A percentile compares a stretch with the other conserved stretches of the same genome.
phyloP scores from a whole-genome alignment of 2,329 filamentous ascomycete genomes.

The Colletotrichum sp. region DNA sequence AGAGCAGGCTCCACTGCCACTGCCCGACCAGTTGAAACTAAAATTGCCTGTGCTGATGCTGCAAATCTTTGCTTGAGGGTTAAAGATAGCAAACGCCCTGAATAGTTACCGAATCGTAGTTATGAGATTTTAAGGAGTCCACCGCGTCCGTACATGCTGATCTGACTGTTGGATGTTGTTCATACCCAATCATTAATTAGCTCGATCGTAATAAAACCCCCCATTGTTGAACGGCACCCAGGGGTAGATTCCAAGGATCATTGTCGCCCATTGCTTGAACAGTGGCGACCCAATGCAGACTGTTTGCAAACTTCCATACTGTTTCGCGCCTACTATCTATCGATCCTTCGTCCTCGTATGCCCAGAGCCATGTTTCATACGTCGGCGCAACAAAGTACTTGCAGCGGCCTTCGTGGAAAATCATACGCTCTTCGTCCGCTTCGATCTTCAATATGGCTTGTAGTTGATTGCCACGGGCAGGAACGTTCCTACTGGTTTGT shows the following conservation, averaged over 20 bases:
- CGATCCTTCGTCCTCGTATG: background rate
- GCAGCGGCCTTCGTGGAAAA: background rate
- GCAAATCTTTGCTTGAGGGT: background rate
- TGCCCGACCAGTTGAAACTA: background rate
- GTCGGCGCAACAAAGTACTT: background rate
- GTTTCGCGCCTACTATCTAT: background rate
- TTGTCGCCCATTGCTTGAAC: background rate
- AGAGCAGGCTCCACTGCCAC: background rate
- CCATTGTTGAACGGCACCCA: background rate
- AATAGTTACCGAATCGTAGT: background rate
- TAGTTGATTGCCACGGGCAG: background rate
- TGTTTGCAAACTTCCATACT: background rate
- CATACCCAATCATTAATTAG: background rate
- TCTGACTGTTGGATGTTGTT: background rate
- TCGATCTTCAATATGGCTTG: background rate
- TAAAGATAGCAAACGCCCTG: background rate
- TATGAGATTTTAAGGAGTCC: background rate
- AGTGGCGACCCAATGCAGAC: background rate
- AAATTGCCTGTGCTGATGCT: background rate
- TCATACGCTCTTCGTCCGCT: background rate
- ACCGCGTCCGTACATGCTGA: background rate
- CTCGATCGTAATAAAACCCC: background rate
- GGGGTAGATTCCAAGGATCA: too few species aligned
- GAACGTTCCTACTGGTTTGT: background rate
- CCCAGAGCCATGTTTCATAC: background rate